Evolutionary conservation across 2,329 filamentous ascomycete species (phyloP).

Genomic region (Mycosphaerella sp.): DNA sequence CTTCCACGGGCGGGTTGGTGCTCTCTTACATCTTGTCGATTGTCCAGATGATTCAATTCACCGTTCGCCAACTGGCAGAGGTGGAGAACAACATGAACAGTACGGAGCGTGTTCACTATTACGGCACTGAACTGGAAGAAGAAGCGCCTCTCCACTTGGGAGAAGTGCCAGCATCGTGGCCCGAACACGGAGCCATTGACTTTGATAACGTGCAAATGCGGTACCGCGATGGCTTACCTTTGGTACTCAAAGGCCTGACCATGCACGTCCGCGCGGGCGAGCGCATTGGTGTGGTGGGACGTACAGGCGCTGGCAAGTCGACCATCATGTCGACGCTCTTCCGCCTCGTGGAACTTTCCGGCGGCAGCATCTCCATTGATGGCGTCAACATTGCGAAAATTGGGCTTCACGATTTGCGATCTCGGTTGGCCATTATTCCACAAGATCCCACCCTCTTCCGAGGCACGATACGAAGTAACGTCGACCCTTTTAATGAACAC

Average conservation of each 20-base stretch:
- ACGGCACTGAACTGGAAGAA: conserved; percentile 78
- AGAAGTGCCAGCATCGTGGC: conserved; percentile 71
- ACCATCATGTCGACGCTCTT: conserved; percentile 79
- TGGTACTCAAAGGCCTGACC: conserved; percentile 44
- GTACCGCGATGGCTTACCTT: conserved; percentile 45
- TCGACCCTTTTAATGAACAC: conserved; percentile 76
- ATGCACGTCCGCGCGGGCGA: conserved; percentile 71
- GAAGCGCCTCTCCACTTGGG: conserved; percentile 75
- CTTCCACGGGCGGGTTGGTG: conserved; percentile 79
- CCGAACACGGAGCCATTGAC: conserved; percentile 66
- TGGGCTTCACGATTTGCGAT: conserved; percentile 68
- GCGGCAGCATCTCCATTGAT: conserved; percentile 45
- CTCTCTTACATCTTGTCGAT: conserved; percentile 90
- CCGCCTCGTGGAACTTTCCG: conserved; percentile 53
- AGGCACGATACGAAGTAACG: conserved; percentile 70
- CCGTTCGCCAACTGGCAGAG: conserved; percentile 85
- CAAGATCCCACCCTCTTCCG: conserved; percentile 79
- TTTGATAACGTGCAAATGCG: conserved; percentile 48
- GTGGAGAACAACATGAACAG: conserved; percentile 99
- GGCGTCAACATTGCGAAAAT: conserved; percentile 59
- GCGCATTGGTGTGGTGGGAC: conserved; percentile 72
- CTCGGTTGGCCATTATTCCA: conserved; percentile 68
- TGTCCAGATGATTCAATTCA: conserved; percentile 94
- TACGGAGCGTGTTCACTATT: conserved; percentile 85
- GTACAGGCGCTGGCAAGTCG: conserved; percentile 76